Conservation (phyloP, 2,329 filamentous ascomycete genomes). For the Pseudopyrenochaeta lycopersici region DNA sequence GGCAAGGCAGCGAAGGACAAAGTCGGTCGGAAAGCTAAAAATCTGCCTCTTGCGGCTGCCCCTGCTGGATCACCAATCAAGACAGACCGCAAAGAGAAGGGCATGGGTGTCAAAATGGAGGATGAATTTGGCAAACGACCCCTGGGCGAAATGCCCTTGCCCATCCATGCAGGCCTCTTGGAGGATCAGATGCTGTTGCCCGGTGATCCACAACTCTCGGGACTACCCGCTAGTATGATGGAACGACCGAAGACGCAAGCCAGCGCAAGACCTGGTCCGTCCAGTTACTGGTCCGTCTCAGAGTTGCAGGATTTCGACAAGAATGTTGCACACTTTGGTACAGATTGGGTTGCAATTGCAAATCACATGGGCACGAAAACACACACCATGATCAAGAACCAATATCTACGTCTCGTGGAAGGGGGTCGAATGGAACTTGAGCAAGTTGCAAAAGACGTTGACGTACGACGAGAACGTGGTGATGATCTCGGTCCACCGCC, state of each 20-base stretch:
- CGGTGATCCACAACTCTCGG: constrained; percentile 30
- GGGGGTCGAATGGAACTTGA: constrained; percentile 54
- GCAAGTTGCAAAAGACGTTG: constrained; percentile 52
- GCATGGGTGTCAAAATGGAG: constrained; percentile 43
- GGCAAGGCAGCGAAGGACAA: constrained; percentile 52
- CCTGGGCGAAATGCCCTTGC: constrained; percentile 37
- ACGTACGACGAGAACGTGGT: constrained; percentile 52
- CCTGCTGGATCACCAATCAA: constrained; percentile 47
- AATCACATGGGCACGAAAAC: constrained; percentile 85
- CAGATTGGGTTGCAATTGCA: constrained; percentile 79
- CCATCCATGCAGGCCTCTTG: constrained; percentile 30
- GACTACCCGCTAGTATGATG: constrained; percentile 38
- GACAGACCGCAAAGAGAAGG: constrained; percentile 43
- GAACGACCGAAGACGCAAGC: constrained; percentile 45
- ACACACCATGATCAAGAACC: constrained; percentile 76
- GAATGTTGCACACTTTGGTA: constrained; percentile 77
- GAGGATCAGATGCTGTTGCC: constrained; percentile 39
- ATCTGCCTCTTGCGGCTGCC: constrained; percentile 51
- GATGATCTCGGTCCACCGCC: constrained; percentile 59
- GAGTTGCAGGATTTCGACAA: constrained; percentile 80
- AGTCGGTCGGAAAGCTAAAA: constrained; percentile 52
- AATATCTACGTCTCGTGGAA: constrained; percentile 58
- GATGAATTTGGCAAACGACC: constrained; percentile 41
- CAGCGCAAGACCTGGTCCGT: constrained; percentile 67
- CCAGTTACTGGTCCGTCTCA: constrained; percentile 88